Evolutionary conservation across 2,329 filamentous ascomycete genomes (phyloP).

Genomic region (Tympanopsis confertula): DNA sequence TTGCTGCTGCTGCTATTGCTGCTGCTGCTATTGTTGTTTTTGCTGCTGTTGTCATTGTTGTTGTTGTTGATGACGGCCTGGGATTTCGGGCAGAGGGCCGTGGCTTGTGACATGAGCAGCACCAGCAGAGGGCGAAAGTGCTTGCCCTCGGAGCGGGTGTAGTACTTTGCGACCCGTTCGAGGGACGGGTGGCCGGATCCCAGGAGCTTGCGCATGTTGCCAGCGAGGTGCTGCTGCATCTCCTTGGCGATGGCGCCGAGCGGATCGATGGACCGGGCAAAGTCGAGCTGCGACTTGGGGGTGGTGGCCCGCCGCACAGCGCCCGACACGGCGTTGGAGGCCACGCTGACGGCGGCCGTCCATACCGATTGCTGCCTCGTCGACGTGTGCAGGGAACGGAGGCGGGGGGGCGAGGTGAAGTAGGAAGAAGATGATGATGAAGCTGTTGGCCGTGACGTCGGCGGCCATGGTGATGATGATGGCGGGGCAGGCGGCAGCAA

Average conservation of each 20-base stretch:
- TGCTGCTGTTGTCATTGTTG: slow-evolving; percentile 10
- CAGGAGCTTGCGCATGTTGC: slow-evolving; percentile 84
- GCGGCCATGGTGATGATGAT: too few relatives aligned
- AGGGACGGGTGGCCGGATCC: slow-evolving; percentile 89
- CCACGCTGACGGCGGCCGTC: slow-evolving; percentile 66
- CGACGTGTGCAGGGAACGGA: too few relatives aligned
- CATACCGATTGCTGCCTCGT: too few relatives aligned
- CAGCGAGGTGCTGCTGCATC: slow-evolving; percentile 85
- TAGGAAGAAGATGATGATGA: too few relatives aligned
- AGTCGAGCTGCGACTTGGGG: background rate
- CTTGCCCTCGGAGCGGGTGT: slow-evolving; percentile 91
- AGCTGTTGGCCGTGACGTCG: too few relatives aligned
- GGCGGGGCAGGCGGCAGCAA: too few relatives aligned
- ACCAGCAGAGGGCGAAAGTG: slow-evolving; percentile 91
- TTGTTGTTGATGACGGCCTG: slow-evolving; percentile 13
- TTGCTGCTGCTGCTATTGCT: slow-evolving; percentile 35
- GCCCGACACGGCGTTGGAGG: slow-evolving; percentile 54
- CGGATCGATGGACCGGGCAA: slow-evolving; percentile 58
- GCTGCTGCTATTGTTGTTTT: slow-evolving; percentile 7
- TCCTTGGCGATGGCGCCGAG: slow-evolving; percentile 86
- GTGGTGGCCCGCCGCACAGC: slow-evolving; percentile 50
- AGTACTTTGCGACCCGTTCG: slow-evolving; percentile 94
- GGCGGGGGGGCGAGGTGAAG: too few relatives aligned
- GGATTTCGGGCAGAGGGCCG: slow-evolving; percentile 60
- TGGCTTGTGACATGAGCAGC: slow-evolving; percentile 90